These are phyloP conservation scores for Colletotrichum ledebouriae DNA, from an alignment of 2,329 filamentous ascomycete species.

Conservation along the genomic window DNA sequence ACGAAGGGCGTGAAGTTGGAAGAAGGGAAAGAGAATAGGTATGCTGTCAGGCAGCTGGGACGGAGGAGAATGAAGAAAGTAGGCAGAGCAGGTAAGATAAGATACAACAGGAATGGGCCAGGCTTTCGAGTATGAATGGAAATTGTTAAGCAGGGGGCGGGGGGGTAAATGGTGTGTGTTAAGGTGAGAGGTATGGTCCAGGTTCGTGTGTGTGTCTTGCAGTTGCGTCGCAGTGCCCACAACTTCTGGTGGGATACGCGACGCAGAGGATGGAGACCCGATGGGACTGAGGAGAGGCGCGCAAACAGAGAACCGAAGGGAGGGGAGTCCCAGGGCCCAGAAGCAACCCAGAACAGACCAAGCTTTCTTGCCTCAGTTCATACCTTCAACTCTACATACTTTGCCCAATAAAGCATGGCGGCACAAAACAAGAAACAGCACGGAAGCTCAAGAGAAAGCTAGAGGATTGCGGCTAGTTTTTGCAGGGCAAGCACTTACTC, in stretches of 20 bases:
- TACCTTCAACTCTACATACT: slow-evolving; percentile 30
- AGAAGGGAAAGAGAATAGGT: slow-evolving; percentile 28
- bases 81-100: too few relatives aligned
- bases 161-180: slow-evolving; percentile 26
- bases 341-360: slow-evolving; percentile 19
- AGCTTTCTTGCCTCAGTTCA: slow-evolving; percentile 25
- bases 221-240: too few relatives aligned
- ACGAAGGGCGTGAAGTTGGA: slow-evolving; percentile 38
- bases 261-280: too few relatives aligned
- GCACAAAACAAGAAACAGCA: slow-evolving; percentile 34
- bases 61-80: slow-evolving; percentile 33
- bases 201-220: slow-evolving; percentile 4
- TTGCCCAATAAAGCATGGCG: slow-evolving; percentile 32
- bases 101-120: slow-evolving; percentile 16
- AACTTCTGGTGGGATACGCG: too few relatives aligned
- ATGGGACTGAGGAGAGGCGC: not conserved
- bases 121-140: slow-evolving; percentile 34
- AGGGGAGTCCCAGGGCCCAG: slow-evolving; percentile 1
- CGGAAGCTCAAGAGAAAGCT: slow-evolving; percentile 27
- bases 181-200: too few relatives aligned
- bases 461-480: slow-evolving; percentile 18
- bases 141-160: slow-evolving; percentile 37
- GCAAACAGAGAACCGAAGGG: slow-evolving; percentile 1
- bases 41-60: slow-evolving; percentile 14
- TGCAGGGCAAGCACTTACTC: slow-evolving; percentile 2